phyloP scores from a whole-genome alignment of 2,329 filamentous ascomycete genomes.

The Passalora sequoiae region DNA sequence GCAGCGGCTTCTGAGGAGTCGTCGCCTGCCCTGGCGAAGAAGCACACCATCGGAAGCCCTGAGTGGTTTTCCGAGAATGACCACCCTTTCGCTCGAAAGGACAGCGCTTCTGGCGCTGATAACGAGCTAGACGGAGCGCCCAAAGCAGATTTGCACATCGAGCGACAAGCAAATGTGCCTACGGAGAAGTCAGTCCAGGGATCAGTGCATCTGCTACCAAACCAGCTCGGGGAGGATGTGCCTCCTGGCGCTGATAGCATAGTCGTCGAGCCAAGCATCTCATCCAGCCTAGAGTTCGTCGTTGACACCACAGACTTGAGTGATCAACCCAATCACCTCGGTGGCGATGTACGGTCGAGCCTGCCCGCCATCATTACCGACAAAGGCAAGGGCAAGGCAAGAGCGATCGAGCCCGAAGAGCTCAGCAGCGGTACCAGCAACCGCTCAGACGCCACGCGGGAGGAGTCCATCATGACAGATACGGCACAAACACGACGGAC shows the following conservation, averaged over 20 bases:
- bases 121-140: constrained; percentile 6
- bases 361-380: not conserved
- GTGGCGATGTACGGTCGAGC: constrained; percentile 6
- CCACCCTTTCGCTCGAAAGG: constrained; percentile 12
- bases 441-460: constrained; percentile 3
- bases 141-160: not conserved
- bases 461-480: constrained; percentile 7
- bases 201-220: constrained; percentile 7
- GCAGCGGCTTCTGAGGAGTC: not conserved
- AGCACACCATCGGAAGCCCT: constrained; percentile 19
- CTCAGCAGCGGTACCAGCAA: constrained; percentile 4
- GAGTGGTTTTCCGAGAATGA: constrained; percentile 21
- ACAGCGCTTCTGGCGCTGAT: not conserved
- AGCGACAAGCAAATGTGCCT: not conserved
- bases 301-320: not conserved
- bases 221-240: constrained; percentile 6
- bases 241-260: constrained; percentile 4
- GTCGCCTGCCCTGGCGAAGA: constrained; percentile 2
- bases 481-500: constrained; percentile 3
- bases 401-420: constrained; percentile 3
- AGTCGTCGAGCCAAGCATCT: not conserved
- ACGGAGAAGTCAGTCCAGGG: not conserved
- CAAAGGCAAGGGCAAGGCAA: constrained; percentile 11
- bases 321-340: constrained; percentile 7
- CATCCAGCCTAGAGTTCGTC: not conserved